Evolutionary conservation across 176 grass and related monocot species (phyloP), one percentile per base, ranked within the genome.

Genomic region (Zea luxurians): DNA sequence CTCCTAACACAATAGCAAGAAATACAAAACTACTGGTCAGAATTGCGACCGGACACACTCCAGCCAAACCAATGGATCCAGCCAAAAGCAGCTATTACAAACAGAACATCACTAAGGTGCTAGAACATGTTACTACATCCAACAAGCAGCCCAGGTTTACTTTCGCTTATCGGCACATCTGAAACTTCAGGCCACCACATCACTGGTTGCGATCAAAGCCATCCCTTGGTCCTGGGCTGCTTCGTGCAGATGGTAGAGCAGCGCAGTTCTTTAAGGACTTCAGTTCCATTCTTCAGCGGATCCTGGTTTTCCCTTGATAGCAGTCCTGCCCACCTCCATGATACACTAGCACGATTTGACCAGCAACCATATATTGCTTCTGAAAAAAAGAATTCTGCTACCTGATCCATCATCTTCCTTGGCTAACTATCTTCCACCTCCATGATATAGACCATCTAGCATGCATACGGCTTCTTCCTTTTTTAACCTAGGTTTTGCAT

Each of bases 401-500:
- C 59, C 13, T 12, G 59, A 76, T 64, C 13, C 44, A 47, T 37
- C 61, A 4, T 27, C 7, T 64, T 48, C 42, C 59, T 37, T 46
- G 41, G n/a, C 20, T 64, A 64, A 64, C 9, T 64, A 37, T 77
- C 10, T 75, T 45, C 13, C 27, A 27, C 11, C 40, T 11, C 43
- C 18, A 48, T 1, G 43, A 27, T 17, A 35, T 11, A 47, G 4
- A 75, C 40, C 54, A 61, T 4, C 38, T 45, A 61, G 55, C 40
- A 76, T 5, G n/a, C 43, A 49, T 49, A 43, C n/a, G 47, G 38
- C 37, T 75, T 61, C 18, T 75, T 61, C 7, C 6, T 75, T 61
- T 46, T 35, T 75, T 45, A 5, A 60, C 40, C 18, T 46, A 75
- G n/a, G 6, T 61, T 61, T 58, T 75, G 57, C 41, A 10, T 20